phyloP scores from a whole-genome alignment of 306 rosid species.

The Luffa aegyptiaca region DNA sequence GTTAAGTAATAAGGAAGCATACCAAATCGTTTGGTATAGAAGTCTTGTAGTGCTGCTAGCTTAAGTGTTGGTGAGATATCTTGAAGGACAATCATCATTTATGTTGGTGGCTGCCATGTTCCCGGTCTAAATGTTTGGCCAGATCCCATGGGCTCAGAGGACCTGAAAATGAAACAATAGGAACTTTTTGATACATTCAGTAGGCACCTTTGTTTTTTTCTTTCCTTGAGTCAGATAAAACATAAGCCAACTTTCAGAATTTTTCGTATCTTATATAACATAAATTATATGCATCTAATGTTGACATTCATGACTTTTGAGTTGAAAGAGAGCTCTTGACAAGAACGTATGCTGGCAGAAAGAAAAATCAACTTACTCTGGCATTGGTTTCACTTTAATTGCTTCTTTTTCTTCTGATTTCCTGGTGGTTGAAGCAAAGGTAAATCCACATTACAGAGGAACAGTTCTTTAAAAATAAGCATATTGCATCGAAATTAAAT shows the following conservation, averaged over 20 bases:
- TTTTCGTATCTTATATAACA: neutral
- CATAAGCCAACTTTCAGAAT: neutral
- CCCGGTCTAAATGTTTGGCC: constrained; percentile 68
- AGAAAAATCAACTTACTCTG: constrained; percentile 2
- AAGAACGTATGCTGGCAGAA: neutral
- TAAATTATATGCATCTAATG: neutral
- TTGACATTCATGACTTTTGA: neutral
- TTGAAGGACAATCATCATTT: constrained; percentile 11
- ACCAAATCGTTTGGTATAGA: neutral
- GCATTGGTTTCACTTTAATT: constrained; percentile 24
- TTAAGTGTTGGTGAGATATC: neutral
- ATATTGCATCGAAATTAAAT: neutral
- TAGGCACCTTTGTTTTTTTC: neutral
- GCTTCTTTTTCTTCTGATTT: constrained; percentile 24
- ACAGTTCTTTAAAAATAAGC: neutral
- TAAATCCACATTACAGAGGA: neutral
- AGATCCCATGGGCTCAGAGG: constrained; percentile 67
- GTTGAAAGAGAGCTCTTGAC: neutral
- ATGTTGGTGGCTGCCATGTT: constrained; percentile 93
- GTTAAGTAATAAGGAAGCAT: neutral
- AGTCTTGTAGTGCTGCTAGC: neutral
- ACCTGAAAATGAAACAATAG: constrained; percentile 33
- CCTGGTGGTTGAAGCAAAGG: constrained; percentile 36
- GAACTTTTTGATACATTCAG: neutral
- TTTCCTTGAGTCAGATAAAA: neutral